A percentile compares a stretch with the other conserved stretches of the same genome.
Evolutionary conservation across 768 basidiomycete genomes (phyloP).

Genomic region (Sporobolomyces pararoseus): DNA sequence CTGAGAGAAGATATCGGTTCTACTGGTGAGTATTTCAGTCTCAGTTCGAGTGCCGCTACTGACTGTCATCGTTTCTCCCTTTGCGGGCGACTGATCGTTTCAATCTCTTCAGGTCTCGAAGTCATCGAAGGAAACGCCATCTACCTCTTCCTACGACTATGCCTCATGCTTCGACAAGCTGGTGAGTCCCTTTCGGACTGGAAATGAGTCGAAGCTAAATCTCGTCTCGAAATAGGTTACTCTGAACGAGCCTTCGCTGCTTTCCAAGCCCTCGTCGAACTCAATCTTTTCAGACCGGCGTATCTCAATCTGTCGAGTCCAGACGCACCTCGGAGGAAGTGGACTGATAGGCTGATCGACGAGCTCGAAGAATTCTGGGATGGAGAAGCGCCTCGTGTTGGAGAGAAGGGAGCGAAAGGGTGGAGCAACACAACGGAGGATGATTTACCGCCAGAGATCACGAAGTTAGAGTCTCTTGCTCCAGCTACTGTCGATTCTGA

Average conservation of each 20-base stretch:
- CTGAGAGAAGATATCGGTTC: constrained; percentile 14
- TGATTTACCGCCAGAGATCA: constrained; percentile 9
- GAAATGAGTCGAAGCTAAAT: neutral
- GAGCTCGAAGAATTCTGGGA: constrained; percentile 52
- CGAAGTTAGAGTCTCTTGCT: neutral
- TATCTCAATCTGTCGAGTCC: neutral
- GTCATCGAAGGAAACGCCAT: constrained; percentile 49
- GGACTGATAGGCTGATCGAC: constrained; percentile 34
- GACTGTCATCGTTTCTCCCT: constrained; percentile 8
- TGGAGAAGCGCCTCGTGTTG: constrained; percentile 49
- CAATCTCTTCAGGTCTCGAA: constrained; percentile 36
- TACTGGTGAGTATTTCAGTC: constrained; percentile 24
- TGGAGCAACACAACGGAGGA: constrained; percentile 45
- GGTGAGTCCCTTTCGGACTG: constrained; percentile 42
- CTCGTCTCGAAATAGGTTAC: constrained; percentile 45
- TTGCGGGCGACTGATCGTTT: neutral
- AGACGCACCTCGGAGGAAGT: constrained; percentile 21
- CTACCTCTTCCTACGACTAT: constrained; percentile 49
- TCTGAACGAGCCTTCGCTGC: constrained; percentile 49
- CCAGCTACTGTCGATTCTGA: neutral
- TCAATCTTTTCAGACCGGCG: constrained; percentile 50
- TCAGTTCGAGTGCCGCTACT: neutral
- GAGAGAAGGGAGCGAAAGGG: constrained; percentile 48
- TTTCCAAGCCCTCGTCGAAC: constrained; percentile 51
- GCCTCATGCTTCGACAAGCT: constrained; percentile 49